A percentile compares a stretch with the other conserved stretches of the same genome.
These are phyloP conservation scores for Picea engelmannii DNA, from an alignment of 83 land plant species.

Conservation along the genomic window DNA sequence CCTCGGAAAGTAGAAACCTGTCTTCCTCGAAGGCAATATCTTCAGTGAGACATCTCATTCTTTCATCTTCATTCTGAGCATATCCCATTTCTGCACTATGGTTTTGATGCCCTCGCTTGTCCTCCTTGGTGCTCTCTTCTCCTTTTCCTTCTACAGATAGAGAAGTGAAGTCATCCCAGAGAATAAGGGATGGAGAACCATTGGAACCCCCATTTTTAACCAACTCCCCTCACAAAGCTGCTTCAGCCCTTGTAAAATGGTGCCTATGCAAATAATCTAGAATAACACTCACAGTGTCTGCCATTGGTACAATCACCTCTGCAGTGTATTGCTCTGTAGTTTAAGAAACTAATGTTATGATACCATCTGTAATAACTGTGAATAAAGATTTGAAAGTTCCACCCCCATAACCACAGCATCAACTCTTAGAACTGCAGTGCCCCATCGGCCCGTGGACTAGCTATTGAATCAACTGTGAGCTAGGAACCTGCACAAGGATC, in stretches of 20 bases:
- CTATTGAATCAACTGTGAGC: too few relatives aligned
- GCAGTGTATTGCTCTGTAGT: too few relatives aligned
- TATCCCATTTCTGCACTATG: constrained; percentile 1
- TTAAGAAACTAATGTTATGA: too few relatives aligned
- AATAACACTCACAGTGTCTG: constrained; percentile 53
- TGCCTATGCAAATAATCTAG: constrained; percentile 66
- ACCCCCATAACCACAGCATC: too few relatives aligned
- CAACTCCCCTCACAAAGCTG: constrained; percentile 70
- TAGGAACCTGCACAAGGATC: too few relatives aligned
- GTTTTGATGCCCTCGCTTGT: not conserved
- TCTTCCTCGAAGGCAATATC: constrained; percentile 15
- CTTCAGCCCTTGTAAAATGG: constrained; percentile 66
- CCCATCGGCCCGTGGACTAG: too few relatives aligned
- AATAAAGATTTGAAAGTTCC: too few relatives aligned
- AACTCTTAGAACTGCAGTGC: too few relatives aligned
- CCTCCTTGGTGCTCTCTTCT: constrained; percentile 3
- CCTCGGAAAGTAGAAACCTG: not conserved
- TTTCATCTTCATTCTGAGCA: constrained; percentile 8
- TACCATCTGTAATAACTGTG: too few relatives aligned
- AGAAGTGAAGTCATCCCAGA: not conserved
- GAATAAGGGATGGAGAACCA: constrained; percentile 22
- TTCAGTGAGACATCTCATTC: not conserved
- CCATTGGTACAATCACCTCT: too few relatives aligned
- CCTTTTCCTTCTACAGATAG: constrained; percentile 20
- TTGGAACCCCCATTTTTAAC: constrained; percentile 34